Base-by-base conservation (phyloP, 1,284 basidiomycete genomes). In the Pseudozyma tsukubaensis region DNA sequence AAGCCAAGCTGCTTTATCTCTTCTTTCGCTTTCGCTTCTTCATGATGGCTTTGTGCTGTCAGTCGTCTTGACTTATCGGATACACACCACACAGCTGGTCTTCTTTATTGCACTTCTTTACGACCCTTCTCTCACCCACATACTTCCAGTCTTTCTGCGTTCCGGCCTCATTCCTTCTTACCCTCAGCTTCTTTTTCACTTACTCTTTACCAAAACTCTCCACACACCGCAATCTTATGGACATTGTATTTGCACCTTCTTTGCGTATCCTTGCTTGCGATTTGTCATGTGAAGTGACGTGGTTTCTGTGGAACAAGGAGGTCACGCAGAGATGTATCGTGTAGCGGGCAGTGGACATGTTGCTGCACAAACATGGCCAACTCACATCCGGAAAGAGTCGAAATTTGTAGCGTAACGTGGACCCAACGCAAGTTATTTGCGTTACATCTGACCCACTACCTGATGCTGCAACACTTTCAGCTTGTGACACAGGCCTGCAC, bases 221-320 rank as follows among this genome's bases (percentile, higher is more conserved):
- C 45, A 47, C 45, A 54, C 54, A 54, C 34, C 29, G 60, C 60
- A 50, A 56, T 56, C 35, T 36, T 19, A 63, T 50, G 52, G 60
- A 63, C 53, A 56, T 39, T 56, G 44, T 49, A 63, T 52, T 39
- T 45, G 21, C 50, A 35, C 47, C 10, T 39, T 19, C 37, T 44
- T 24, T 37, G 29, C 34, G 36, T 37, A 13, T 42, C 34, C 34
- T 9, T 6, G 14, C 39, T 42, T 11, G 14, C 32, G 49, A 16
- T 50, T 8, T 49, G 39, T 6, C 10, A n/a, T 8, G 1, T 49
- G 47, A 47, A 12, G 24, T 11, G 19, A 29, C 11, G 9, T 44
- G 8, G 16, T 4, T 21, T 21, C n/a, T n/a, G n/a, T n/a, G n/a
- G n/a, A n/a, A n/a, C n/a, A n/a, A n/a, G n/a, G n/a, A n/a, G n/a